These are phyloP conservation scores for Dictyostelium firmibasis DNA, from an alignment of 78 protist genomes.

Conservation along the genomic window DNA sequence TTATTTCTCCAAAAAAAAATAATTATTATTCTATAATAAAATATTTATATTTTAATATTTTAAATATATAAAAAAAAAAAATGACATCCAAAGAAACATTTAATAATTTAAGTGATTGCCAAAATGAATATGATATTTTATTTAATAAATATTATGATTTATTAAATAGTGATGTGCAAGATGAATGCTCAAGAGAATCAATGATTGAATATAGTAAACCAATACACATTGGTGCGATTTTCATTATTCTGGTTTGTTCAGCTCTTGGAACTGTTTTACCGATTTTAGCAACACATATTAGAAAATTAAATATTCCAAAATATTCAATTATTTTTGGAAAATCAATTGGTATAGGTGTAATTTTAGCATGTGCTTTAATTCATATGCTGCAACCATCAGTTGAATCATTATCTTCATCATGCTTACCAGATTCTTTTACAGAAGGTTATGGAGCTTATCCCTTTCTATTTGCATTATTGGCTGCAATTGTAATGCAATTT, in stretches of 20 bases:
- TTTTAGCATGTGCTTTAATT: slow-evolving; percentile 40
- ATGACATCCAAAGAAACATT: neutral
- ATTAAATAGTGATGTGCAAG: neutral
- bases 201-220: neutral
- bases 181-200: neutral
- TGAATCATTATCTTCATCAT: neutral
- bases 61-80: neutral
- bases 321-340: slow-evolving; percentile 30
- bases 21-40: neutral
- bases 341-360: slow-evolving; percentile 69
- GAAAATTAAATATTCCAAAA: neutral
- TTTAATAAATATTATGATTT: neutral
- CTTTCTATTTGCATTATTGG: neutral
- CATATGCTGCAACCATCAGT: slow-evolving; percentile 56
- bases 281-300: neutral
- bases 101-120: too few species aligned
- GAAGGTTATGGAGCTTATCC: slow-evolving; percentile 43
- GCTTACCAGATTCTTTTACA: slow-evolving; percentile 22
- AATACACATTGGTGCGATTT: slow-evolving; percentile 17
- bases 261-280: slow-evolving; percentile 2
- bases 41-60: too few species aligned
- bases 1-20: neutral
- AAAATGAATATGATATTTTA: too few species aligned
- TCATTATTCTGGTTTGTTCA: neutral
- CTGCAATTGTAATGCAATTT: neutral